Percentiles rank a stretch among this genome's conserved stretches.
These are phyloP conservation scores for Aspergillus bridgeri DNA, from an alignment of 495 filamentous ascomycete species.

Conservation along the genomic window DNA sequence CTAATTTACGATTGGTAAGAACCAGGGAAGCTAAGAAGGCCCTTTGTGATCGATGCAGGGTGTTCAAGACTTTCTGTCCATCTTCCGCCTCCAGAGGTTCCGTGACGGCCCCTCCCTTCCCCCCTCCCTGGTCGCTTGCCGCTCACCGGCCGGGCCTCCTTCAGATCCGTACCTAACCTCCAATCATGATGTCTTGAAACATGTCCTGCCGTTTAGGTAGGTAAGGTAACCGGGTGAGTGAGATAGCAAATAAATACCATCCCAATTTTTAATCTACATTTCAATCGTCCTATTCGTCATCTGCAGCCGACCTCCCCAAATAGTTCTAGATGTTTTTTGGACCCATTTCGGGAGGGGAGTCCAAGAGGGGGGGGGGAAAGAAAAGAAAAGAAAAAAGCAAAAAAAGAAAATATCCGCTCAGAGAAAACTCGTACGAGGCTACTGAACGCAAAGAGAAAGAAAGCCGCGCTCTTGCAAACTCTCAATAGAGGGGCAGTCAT, in stretches of 20 bases:
- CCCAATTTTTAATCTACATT: too few species aligned
- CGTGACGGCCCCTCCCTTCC: not conserved
- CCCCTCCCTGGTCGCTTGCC: slow-evolving; percentile 15
- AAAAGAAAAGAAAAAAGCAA: not conserved
- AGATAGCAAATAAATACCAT: too few species aligned
- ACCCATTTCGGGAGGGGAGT: too few species aligned
- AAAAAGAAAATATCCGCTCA: not conserved
- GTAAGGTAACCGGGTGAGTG: too few species aligned
- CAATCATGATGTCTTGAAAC: too few species aligned
- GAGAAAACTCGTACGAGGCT: not conserved
- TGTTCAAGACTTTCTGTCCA: slow-evolving; percentile 22
- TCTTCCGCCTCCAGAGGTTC: slow-evolving; percentile 17
- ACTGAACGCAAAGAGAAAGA: slow-evolving; percentile 2
- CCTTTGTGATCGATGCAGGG: slow-evolving; percentile 39
- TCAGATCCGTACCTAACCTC: not conserved
- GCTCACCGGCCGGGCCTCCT: slow-evolving; percentile 10
- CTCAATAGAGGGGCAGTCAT: slow-evolving; percentile 6
- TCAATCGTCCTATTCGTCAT: too few species aligned
- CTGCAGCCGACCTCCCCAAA: too few species aligned
- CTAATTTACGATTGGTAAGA: slow-evolving; percentile 18
- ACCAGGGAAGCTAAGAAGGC: not conserved
- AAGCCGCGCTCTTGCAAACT: not conserved
- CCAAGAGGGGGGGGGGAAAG: not conserved
- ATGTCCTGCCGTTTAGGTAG: too few species aligned
- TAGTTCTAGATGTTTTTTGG: too few species aligned